Evolutionary conservation across 805 yeast genomes (phyloP).

Genomic region (Isabelozyma heimii): DNA sequence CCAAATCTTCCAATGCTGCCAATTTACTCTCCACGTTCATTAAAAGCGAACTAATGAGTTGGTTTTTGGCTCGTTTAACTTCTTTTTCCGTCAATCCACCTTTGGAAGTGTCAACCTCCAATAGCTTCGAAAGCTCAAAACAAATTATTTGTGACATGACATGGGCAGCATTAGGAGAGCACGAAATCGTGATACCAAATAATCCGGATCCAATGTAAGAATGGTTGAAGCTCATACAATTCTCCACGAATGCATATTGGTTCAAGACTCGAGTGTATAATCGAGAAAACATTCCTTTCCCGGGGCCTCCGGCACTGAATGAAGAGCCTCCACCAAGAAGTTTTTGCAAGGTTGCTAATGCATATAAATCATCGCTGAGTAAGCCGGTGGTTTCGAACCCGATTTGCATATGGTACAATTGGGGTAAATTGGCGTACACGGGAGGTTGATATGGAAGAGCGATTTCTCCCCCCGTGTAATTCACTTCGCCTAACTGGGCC

Average conservation of each 20-base stretch:
- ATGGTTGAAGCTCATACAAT: slow-evolving; percentile 84
- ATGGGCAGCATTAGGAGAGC: slow-evolving; percentile 83
- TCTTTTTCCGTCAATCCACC: slow-evolving; percentile 69
- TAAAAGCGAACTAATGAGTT: slow-evolving; percentile 77
- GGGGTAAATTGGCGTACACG: slow-evolving; percentile 54
- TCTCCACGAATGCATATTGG: slow-evolving; percentile 87
- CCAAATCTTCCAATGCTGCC: slow-evolving; percentile 94
- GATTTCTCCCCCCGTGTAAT: slow-evolving; percentile 50
- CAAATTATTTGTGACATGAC: slow-evolving; percentile 78
- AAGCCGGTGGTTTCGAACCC: slow-evolving; percentile 88
- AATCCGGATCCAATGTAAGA: slow-evolving; percentile 87
- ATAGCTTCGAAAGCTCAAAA: slow-evolving; percentile 33
- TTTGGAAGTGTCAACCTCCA: slow-evolving; percentile 31
- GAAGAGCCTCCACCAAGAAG: slow-evolving; percentile 96
- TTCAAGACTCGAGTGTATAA: slow-evolving; percentile 88
- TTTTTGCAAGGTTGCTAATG: slow-evolving; percentile 85
- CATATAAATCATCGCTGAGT: slow-evolving; percentile 81
- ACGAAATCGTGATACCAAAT: slow-evolving; percentile 83
- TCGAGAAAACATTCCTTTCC: slow-evolving; percentile 97
- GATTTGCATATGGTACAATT: slow-evolving; percentile 78
- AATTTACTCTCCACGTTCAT: slow-evolving; percentile 92
- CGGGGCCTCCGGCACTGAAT: slow-evolving; percentile 98
- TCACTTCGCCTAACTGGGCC: slow-evolving; percentile 55
- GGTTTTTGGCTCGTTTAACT: slow-evolving; percentile 88
- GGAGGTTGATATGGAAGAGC: slow-evolving; percentile 39